phyloP scores from a whole-genome alignment of 73 alveolate species.

The Tetrahymena malaccensis region DNA sequence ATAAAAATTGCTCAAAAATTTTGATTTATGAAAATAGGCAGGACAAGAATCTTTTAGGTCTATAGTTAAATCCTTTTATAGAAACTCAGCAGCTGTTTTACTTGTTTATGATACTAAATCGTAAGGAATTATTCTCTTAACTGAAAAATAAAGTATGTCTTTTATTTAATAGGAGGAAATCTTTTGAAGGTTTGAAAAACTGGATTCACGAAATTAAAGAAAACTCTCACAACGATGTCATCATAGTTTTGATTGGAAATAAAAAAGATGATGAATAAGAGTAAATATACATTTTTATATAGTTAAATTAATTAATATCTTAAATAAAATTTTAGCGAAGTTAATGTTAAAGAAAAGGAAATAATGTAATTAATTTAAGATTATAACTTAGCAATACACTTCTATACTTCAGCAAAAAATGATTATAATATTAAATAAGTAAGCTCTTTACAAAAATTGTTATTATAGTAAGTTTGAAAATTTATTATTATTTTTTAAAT shows the following conservation, averaged over 20 bases:
- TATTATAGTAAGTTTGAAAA: too few relatives aligned
- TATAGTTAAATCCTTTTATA: constrained; percentile 80
- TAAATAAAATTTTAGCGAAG: not conserved
- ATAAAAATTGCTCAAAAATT: too few relatives aligned
- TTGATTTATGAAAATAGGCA: constrained; percentile 38
- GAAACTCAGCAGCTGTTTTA: constrained; percentile 87
- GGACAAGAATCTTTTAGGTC: constrained; percentile 88
- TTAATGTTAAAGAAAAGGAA: not conserved
- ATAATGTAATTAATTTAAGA: not conserved
- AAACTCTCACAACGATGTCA: constrained; percentile 73
- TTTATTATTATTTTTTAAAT: too few relatives aligned
- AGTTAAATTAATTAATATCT: too few relatives aligned
- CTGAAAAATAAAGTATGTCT: not conserved
- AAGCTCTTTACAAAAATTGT: not conserved
- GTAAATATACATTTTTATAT: not conserved
- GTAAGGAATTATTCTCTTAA: not conserved
- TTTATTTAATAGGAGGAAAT: constrained; percentile 34
- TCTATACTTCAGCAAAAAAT: not conserved
- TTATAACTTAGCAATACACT: not conserved
- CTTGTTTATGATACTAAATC: constrained; percentile 87
- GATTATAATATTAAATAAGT: not conserved
- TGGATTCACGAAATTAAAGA: constrained; percentile 88
- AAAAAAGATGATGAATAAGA: constrained; percentile 73
- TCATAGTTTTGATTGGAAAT: constrained; percentile 83
- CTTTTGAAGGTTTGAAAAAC: constrained; percentile 60